Percentiles rank a stretch among this genome's conserved stretches.
phyloP scores from a whole-genome alignment of 176 grass and related monocot species.

The Triticum urartu region DNA sequence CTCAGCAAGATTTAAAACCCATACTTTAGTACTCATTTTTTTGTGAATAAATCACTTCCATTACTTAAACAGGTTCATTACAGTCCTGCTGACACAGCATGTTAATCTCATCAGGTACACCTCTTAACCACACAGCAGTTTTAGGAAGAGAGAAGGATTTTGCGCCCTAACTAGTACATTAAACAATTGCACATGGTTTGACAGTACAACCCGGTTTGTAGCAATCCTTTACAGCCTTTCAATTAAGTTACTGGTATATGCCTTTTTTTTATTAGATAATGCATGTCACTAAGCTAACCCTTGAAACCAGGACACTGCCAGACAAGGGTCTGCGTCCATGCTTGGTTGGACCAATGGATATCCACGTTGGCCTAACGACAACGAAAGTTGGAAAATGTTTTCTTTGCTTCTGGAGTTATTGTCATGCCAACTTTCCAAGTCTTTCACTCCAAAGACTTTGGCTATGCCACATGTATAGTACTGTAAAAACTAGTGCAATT shows the following conservation, averaged over 20 bases:
- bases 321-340: conserved; percentile 21
- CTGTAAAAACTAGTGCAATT: background rate
- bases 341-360: conserved; percentile 38
- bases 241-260: background rate
- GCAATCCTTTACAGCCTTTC: conserved; percentile 9
- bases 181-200: conserved; percentile 23
- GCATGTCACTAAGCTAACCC: conserved; percentile 17
- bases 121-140: too few species aligned
- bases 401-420: conserved; percentile 7
- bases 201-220: background rate
- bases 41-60: too few species aligned
- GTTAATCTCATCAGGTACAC: too few species aligned
- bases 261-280: conserved; percentile 30
- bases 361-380: conserved; percentile 43
- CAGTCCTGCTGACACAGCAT: too few species aligned
- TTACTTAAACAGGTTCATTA: too few species aligned
- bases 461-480: background rate
- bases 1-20: too few species aligned
- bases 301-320: background rate
- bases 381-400: conserved; percentile 3
- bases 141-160: too few species aligned
- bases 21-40: too few species aligned
- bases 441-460: conserved; percentile 51
- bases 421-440: conserved; percentile 33
- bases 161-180: too few species aligned